phyloP scores from a whole-genome alignment of 148 eudicot species.

The Camellia sinensis region DNA sequence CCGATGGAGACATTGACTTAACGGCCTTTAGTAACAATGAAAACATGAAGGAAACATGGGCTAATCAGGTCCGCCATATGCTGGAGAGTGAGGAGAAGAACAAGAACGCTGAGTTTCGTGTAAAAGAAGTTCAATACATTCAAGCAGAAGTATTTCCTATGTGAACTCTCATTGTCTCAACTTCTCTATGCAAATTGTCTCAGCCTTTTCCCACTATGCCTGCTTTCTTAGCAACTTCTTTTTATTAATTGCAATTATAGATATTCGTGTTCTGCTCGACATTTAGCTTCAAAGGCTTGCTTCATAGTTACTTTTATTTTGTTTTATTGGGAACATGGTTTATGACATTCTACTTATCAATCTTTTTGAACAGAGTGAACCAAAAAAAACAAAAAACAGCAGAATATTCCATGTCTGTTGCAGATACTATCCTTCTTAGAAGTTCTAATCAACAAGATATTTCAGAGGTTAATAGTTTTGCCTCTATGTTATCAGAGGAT shows the following conservation, averaged over 20 bases:
- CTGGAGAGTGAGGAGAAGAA: constrained; percentile 68
- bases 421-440: not conserved
- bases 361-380: not conserved
- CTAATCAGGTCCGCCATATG: constrained; percentile 64
- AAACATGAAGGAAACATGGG: constrained; percentile 65
- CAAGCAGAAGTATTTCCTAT: constrained; percentile 75
- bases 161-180: constrained; percentile 1
- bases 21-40: constrained; percentile 63
- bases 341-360: constrained; percentile 5
- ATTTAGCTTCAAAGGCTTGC: not conserved
- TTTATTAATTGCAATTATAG: not conserved
- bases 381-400: not conserved
- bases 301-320: not conserved
- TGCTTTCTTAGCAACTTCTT: not conserved
- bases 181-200: not conserved
- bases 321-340: not conserved
- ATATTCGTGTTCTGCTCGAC: not conserved
- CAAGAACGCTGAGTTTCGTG: constrained; percentile 74
- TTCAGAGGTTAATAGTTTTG: not conserved
- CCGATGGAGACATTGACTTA: constrained; percentile 94
- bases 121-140: constrained; percentile 90
- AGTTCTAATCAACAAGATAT: not conserved
- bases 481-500: not conserved
- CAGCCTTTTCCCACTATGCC: not conserved
- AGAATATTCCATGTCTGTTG: not conserved